Percentiles rank a stretch among this genome's conserved stretches.
phyloP scores from a whole-genome alignment of 345 rosid species.

The Lenwebbia sp. region DNA sequence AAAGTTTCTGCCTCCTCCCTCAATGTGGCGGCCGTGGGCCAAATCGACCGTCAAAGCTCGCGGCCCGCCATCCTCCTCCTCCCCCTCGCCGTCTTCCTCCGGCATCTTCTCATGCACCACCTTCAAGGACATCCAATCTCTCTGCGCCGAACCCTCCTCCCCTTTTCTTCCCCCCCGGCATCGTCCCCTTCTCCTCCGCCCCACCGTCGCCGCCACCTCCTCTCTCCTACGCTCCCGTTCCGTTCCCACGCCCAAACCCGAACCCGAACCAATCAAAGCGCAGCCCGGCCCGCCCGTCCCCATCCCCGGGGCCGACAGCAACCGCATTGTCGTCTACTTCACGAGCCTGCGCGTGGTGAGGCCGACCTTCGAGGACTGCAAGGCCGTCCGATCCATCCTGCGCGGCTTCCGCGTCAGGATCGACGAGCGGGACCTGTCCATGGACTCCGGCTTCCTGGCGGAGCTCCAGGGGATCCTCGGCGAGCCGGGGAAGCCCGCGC shows the following conservation, averaged over 20 bases:
- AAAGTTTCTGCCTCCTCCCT: conserved; percentile 12
- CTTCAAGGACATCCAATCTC: conserved; percentile 62
- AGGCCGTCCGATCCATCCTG: conserved; percentile 51
- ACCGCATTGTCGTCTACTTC: conserved; percentile 65
- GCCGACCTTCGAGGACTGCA: conserved; percentile 72
- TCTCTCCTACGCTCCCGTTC: conserved; percentile 33
- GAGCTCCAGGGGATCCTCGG: conserved; percentile 23
- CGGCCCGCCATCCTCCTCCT: not conserved
- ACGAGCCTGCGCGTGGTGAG: conserved; percentile 78
- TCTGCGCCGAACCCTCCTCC: conserved; percentile 23
- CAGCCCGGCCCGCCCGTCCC: not conserved
- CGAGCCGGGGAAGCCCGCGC: conserved; percentile 16
- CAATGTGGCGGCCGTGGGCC: conserved; percentile 91
- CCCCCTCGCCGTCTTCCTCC: conserved; percentile 1
- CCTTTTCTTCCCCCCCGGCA: conserved; percentile 4
- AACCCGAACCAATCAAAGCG: conserved; percentile 1
- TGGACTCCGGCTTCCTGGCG: conserved; percentile 56
- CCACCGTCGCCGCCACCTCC: conserved; percentile 28
- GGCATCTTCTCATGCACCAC: conserved; percentile 39
- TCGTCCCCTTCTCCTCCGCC: conserved; percentile 44
- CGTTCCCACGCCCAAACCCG: not conserved
- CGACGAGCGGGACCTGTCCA: conserved; percentile 84
- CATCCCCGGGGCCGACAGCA: conserved; percentile 30
- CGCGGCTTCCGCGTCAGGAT: conserved; percentile 52
- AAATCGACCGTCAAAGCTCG: conserved; percentile 32